These are phyloP conservation scores for Candida takata DNA, from an alignment of 805 yeast species.

Conservation along the genomic window DNA sequence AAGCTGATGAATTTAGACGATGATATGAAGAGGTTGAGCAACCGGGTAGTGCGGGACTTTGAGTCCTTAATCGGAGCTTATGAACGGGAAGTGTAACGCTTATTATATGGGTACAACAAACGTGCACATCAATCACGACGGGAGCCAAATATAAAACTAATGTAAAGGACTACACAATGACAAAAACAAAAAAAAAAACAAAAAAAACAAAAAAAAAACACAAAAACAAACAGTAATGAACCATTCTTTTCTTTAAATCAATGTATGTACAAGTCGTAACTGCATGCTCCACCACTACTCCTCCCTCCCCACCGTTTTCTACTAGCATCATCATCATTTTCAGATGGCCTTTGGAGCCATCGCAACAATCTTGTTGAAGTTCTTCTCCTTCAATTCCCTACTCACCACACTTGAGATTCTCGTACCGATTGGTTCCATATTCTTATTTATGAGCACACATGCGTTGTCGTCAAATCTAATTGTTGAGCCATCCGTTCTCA, in stretches of 20 bases:
- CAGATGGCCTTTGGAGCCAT: slow-evolving; percentile 73
- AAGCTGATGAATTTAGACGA: slow-evolving; percentile 13
- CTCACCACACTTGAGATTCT: slow-evolving; percentile 89
- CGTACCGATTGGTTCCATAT: slow-evolving; percentile 90
- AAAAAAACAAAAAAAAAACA: background rate
- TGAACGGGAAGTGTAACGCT: slow-evolving; percentile 1
- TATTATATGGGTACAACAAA: no score
- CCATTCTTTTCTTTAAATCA: no score
- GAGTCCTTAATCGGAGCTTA: slow-evolving; percentile 13
- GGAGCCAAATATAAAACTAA: no score
- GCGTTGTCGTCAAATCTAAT: slow-evolving; percentile 94
- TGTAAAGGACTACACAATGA: no score
- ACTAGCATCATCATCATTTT: background rate
- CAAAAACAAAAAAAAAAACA: background rate
- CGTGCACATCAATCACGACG: no score
- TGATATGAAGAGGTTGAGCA: slow-evolving; percentile 8
- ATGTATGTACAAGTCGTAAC: no score
- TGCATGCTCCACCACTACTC: background rate
- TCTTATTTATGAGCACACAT: slow-evolving; percentile 88
- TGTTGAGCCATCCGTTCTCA: slow-evolving; percentile 81
- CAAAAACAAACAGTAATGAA: no score
- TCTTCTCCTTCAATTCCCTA: slow-evolving; percentile 76
- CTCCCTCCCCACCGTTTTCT: background rate
- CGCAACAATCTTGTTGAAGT: slow-evolving; percentile 78
- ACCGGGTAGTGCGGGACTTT: slow-evolving; percentile 7